Evolutionary conservation across 768 basidiomycete genomes (phyloP), one percentile per base, ranked within the genome.

Genomic region (Leucogyrophana mollusca): DNA sequence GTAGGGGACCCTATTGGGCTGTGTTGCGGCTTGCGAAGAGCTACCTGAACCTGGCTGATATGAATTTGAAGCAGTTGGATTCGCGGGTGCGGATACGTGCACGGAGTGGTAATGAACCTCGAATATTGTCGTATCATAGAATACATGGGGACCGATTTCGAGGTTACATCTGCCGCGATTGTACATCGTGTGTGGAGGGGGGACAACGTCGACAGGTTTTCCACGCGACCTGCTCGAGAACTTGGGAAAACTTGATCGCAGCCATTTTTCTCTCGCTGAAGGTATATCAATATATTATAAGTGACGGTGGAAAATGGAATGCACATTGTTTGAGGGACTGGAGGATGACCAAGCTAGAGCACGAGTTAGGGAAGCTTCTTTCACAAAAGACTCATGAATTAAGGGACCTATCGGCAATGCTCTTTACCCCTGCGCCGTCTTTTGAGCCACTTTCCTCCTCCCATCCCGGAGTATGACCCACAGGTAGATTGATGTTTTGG

Each of bases 251-350:
- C 74, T 77, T 11, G 66, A 60, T 18, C 74, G 70, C 13, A 90
- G 65, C 85, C 86, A 89, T 62, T 75, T 78, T 20, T 87, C 80
- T 33, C 88, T 77, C 22, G 88, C 87, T 89, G 54, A 35, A 53
- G 42, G 45, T 42, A 45, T 21, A 53, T 51, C 50, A 54, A 46
- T 51, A 50, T 18, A 50, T 38, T 51, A 32, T 18, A 49, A 47
- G 27, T 48, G 48, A 49, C 17, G 39, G 32, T 46, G 43, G 46
- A 42, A 51, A 47, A 17, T 49, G 42, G 27, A 54, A 45, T 22
- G 43, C 40, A 83, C 87, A 90, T 75, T 88, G 87, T 53, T 76
- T 80, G 43, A 90, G 65, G 0, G 88, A 86, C 47, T 82, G 82
- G 8, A 80, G 57, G 23, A 90, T 66, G 7, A 86, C 77, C 45